Evolutionary conservation across 805 yeast genomes (phyloP).

Genomic region (Ogataea angusta): DNA sequence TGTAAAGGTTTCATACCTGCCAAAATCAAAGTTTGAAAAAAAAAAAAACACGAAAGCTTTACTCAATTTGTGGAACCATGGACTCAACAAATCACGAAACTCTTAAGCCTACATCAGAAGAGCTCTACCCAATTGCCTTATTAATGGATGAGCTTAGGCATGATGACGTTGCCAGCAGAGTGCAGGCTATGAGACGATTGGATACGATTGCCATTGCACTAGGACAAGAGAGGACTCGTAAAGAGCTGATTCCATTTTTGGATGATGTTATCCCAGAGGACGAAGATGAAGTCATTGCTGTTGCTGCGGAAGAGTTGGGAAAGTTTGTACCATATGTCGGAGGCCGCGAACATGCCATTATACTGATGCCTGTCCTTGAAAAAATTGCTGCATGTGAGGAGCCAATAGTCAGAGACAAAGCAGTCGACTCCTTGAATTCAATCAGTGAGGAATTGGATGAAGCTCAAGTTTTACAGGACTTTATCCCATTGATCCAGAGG

Average conservation of each 20-base stretch:
- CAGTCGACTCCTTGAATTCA: conserved; percentile 77
- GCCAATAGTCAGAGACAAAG: conserved; percentile 92
- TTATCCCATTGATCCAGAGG: conserved; percentile 72
- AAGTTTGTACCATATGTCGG: conserved; percentile 87
- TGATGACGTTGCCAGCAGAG: conserved; percentile 91
- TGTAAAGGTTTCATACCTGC: no score
- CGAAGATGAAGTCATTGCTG: conserved; percentile 96
- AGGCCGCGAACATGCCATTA: conserved; percentile 62
- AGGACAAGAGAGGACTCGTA: conserved; percentile 89
- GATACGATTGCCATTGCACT: conserved; percentile 93
- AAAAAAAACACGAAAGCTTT: background rate
- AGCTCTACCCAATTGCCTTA: conserved; percentile 89
- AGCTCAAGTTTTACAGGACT: conserved; percentile 61
- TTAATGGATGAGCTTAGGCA: conserved; percentile 93
- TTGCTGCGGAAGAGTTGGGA: conserved; percentile 87
- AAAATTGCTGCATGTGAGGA: conserved; percentile 90
- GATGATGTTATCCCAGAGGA: conserved; percentile 92
- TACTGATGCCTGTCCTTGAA: conserved; percentile 68
- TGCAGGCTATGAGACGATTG: conserved; percentile 89
- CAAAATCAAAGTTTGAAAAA: background rate
- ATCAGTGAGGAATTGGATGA: conserved; percentile 61
- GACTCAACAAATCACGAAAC: conserved; percentile 5
- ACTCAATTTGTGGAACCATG: background rate
- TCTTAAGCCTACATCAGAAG: conserved; percentile 37
- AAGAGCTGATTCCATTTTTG: conserved; percentile 85